Conservation (phyloP, 1,284 basidiomycete species). For the Boletus semigastroideus region DNA sequence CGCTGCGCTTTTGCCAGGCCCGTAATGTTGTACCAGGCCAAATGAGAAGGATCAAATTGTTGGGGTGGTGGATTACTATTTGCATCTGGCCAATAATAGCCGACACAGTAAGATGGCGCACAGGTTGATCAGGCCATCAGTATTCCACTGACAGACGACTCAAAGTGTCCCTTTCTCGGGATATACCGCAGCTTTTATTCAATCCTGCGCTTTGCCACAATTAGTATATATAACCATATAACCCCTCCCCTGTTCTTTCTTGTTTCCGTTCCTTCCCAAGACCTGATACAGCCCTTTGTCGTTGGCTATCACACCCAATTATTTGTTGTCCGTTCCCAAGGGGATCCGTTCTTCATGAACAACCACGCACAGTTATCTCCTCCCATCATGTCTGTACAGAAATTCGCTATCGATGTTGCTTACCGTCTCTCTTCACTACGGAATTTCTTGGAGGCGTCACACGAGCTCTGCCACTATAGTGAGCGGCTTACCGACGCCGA, state of each 20-base stretch:
- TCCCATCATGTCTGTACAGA: constrained; percentile 26
- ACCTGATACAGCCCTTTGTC: constrained; percentile 3
- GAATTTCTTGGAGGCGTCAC: constrained; percentile 35
- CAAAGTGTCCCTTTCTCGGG: constrained; percentile 26
- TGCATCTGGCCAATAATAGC: constrained; percentile 9
- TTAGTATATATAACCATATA: constrained; percentile 31
- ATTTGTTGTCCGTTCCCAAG: constrained; percentile 20
- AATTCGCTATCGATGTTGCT: constrained; percentile 34
- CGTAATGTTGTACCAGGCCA: constrained; percentile 4
- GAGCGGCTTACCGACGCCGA: constrained; percentile 23
- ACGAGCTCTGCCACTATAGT: constrained; percentile 28
- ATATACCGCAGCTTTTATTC: constrained; percentile 32
- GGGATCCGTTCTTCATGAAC: constrained; percentile 13
- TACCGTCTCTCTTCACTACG: constrained; percentile 33
- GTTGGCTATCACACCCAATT: constrained; percentile 9
- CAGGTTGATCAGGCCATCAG: constrained; percentile 17
- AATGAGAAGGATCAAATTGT: constrained; percentile 3
- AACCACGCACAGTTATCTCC: constrained; percentile 16
- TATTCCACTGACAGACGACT: constrained; percentile 11
- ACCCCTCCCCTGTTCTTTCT: constrained; percentile 16
- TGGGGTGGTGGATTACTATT: constrained; percentile 1
- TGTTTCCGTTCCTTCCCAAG: constrained; percentile 11
- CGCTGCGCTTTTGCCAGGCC: constrained; percentile 9
- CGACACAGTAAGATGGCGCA: constrained; percentile 7
- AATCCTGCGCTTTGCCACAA: constrained; percentile 27